A percentile compares a stretch with the other conserved stretches of the same genome.
Conservation (phyloP, 2,329 filamentous ascomycete genomes). For the Aotearoamyces nothofagi region DNA sequence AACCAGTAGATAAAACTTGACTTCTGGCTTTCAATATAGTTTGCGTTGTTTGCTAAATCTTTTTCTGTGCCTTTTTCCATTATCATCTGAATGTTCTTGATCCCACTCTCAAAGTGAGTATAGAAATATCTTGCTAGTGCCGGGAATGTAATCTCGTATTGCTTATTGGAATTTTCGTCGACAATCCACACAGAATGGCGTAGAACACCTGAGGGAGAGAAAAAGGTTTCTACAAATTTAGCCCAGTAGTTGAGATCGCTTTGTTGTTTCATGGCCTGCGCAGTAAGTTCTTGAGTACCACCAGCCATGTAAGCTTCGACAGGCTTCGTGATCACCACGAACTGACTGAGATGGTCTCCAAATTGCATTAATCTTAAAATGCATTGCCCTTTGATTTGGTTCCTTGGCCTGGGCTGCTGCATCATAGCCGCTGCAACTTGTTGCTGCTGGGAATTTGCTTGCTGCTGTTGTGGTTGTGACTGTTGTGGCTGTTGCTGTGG, state of each 20-base stretch:
- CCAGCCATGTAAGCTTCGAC: slow-evolving; percentile 12
- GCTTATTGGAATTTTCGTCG: slow-evolving; percentile 50
- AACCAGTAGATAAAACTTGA: slow-evolving; percentile 85
- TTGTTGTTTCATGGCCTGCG: slow-evolving; percentile 39
- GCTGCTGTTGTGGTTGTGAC: slow-evolving; percentile 24
- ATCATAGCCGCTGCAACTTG: slow-evolving; percentile 13
- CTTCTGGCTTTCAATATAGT: slow-evolving; percentile 61
- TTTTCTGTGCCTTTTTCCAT: slow-evolving; percentile 53
- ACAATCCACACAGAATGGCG: slow-evolving; percentile 51
- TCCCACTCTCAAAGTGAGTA: slow-evolving; percentile 75
- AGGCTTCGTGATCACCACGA: slow-evolving; percentile 27
- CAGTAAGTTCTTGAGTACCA: slow-evolving; percentile 7
- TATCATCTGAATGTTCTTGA: slow-evolving; percentile 73
- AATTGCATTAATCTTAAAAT: slow-evolving; percentile 46
- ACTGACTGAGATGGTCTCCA: slow-evolving; percentile 44
- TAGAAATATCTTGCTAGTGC: slow-evolving; percentile 80
- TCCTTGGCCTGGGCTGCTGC: slow-evolving; percentile 19
- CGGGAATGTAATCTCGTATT: slow-evolving; percentile 73
- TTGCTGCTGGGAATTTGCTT: slow-evolving; percentile 20
- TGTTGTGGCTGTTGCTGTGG: slow-evolving; percentile 23
- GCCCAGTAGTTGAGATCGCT: slow-evolving; percentile 68
- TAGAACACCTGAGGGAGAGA: slow-evolving; percentile 62
- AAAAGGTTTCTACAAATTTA: slow-evolving; percentile 66
- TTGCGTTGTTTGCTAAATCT: slow-evolving; percentile 43
- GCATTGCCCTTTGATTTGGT: slow-evolving; percentile 36